Evolutionary conservation across 257 asterid species (phyloP).

Genomic region (Hygrophila difformis): DNA sequence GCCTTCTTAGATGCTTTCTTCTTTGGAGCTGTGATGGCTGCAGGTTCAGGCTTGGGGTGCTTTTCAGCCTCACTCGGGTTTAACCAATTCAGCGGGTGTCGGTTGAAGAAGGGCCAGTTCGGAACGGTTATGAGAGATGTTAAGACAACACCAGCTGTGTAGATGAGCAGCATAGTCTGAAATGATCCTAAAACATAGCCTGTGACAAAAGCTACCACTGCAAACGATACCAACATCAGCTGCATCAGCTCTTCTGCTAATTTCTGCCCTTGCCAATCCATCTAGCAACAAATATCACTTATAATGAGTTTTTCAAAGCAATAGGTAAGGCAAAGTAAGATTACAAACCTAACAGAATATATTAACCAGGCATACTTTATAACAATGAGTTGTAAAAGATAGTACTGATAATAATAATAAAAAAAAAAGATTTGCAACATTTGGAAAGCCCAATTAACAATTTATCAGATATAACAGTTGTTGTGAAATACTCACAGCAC

Average conservation of each 20-base stretch:
- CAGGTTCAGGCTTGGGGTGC: constrained; percentile 52
- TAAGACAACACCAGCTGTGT: constrained; percentile 54
- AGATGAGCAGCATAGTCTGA: constrained; percentile 49
- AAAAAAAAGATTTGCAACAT: too few species aligned
- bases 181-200: constrained; percentile 61
- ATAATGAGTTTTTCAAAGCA: too few species aligned
- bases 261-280: constrained; percentile 95
- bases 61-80: constrained; percentile 56
- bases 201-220: constrained; percentile 42
- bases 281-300: constrained; percentile 25
- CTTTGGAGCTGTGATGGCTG: constrained; percentile 35
- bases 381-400: too few species aligned
- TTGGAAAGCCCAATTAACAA: too few species aligned
- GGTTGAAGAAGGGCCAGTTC: constrained; percentile 64
- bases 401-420: too few species aligned
- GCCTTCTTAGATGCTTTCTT: constrained; percentile 50
- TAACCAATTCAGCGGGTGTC: constrained; percentile 63
- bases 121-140: constrained; percentile 56
- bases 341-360: too few species aligned
- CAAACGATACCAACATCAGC: constrained; percentile 46
- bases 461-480: too few species aligned
- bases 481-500: too few species aligned
- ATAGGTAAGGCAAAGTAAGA: too few species aligned
- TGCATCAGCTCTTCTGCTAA: constrained; percentile 71
- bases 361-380: too few species aligned